A percentile compares a stretch with the other conserved stretches of the same genome.
phyloP scores from a whole-genome alignment of 1,139 yeast genomes.

The Geotrichum fermentans region DNA sequence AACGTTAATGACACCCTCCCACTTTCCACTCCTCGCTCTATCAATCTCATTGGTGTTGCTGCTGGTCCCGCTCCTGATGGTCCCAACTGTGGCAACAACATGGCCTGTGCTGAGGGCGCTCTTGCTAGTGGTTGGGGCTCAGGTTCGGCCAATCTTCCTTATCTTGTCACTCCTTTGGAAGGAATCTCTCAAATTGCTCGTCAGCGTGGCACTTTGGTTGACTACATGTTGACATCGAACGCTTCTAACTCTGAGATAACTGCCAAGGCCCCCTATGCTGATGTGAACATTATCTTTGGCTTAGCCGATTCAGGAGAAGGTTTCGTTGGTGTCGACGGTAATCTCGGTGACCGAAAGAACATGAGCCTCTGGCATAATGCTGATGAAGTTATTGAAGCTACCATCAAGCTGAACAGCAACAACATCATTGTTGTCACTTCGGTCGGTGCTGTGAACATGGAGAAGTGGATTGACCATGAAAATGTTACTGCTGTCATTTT shows the following conservation, averaged over 20 bases:
- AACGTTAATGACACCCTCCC: conserved; percentile 52
- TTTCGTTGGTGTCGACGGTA: conserved; percentile 52
- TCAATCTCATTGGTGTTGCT: conserved; percentile 43
- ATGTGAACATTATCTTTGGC: conserved; percentile 45
- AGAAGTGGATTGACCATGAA: conserved; percentile 54
- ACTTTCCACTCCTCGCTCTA: conserved; percentile 45
- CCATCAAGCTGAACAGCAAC: conserved; percentile 48
- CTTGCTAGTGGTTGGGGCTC: conserved; percentile 42
- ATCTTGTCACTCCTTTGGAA: conserved; percentile 49
- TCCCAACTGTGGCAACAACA: conserved; percentile 38
- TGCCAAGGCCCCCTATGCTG: conserved; percentile 47
- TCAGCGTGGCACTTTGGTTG: conserved; percentile 22
- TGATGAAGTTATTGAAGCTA: conserved; percentile 47
- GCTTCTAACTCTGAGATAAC: conserved; percentile 44
- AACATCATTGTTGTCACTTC: conserved; percentile 55
- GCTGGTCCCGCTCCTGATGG: conserved; percentile 36
- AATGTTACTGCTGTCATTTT: conserved; percentile 54
- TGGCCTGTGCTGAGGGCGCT: conserved; percentile 32
- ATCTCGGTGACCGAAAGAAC: conserved; percentile 53
- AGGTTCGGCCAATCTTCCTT: conserved; percentile 52
- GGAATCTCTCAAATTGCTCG: conserved; percentile 25
- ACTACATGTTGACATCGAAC: conserved; percentile 39
- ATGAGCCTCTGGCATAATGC: conserved; percentile 58
- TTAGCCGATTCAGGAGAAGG: conserved; percentile 56
- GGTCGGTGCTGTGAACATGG: conserved; percentile 58